A percentile compares a stretch with the other conserved stretches of the same genome.
Conservation (phyloP, 768 basidiomycete species). For the Rhodotorula paludigena region DNA sequence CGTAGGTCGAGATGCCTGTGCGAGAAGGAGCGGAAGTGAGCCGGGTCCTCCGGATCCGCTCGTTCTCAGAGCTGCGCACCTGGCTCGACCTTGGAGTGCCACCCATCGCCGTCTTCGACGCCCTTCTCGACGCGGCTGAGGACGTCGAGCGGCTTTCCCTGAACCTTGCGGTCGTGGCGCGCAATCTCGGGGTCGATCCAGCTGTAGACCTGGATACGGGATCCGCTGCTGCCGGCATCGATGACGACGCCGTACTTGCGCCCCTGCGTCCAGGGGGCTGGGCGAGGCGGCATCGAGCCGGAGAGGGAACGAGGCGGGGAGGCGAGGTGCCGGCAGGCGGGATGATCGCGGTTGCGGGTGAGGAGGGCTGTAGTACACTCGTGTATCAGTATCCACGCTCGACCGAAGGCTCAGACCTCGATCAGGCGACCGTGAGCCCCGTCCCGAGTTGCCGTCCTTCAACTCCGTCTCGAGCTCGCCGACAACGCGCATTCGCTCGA, state of each 20-base stretch:
- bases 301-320: too few species aligned
- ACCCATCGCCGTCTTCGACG: slow-evolving; percentile 68
- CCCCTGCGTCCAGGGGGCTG: slow-evolving; percentile 20
- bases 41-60: too few species aligned
- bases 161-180: slow-evolving; percentile 53
- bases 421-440: too few species aligned
- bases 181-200: slow-evolving; percentile 77
- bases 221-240: slow-evolving; percentile 97
- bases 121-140: slow-evolving; percentile 90
- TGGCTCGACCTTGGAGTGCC: slow-evolving; percentile 89
- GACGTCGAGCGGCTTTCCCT: slow-evolving; percentile 53
- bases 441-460: too few species aligned
- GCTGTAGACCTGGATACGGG: slow-evolving; percentile 90
- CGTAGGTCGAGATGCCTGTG: slow-evolving; percentile 80
- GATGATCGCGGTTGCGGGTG: too few species aligned
- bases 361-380: too few species aligned
- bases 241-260: slow-evolving; percentile 90
- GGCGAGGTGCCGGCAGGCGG: neutral
- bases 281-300: slow-evolving; percentile 17
- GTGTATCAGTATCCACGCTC: too few species aligned
- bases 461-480: too few species aligned
- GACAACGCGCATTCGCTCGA: too few species aligned
- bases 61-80: slow-evolving; percentile 8
- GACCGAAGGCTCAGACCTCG: too few species aligned
- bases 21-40: too few species aligned